Percentiles rank a stretch among this genome's conserved stretches.
Conservation (phyloP, 805 yeast genomes). For the Phaffomyces opuntiae region DNA sequence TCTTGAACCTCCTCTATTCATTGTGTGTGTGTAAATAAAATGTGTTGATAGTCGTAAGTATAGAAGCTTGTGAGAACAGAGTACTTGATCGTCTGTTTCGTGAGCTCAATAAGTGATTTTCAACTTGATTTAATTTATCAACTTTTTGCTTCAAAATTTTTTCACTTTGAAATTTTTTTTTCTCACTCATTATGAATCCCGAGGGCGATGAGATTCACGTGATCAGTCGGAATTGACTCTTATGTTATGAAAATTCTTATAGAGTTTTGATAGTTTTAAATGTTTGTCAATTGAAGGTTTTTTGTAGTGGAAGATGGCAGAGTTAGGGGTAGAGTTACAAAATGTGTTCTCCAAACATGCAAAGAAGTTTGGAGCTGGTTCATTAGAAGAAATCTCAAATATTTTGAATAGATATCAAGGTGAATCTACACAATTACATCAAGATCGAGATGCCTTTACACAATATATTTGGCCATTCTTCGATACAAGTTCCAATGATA, state of each 20-base stretch:
- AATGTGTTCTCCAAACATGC: no score
- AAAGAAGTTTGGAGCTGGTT: no score
- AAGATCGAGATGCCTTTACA: constrained; percentile 1
- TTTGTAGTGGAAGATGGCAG: no score
- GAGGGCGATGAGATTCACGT: not conserved
- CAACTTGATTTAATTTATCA: not conserved
- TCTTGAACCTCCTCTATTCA: constrained; percentile 48
- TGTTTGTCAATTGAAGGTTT: no score
- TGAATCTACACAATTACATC: not conserved
- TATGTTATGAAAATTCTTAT: no score
- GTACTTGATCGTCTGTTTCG: not conserved
- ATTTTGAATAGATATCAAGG: not conserved
- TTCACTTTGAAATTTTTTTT: constrained; percentile 1
- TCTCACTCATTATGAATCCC: constrained; percentile 1
- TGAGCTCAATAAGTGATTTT: not conserved
- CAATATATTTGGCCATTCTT: constrained; percentile 1
- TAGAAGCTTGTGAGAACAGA: not conserved
- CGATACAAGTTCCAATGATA: constrained; percentile 5
- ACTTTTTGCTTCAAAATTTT: constrained; percentile 1
- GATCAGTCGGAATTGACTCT: no score
- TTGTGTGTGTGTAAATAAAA: constrained; percentile 8
- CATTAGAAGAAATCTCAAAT: not conserved
- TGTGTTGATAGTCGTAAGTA: not conserved
- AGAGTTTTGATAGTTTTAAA: no score
- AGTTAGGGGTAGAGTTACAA: no score